These are phyloP conservation scores for Phascolomyces articulosus DNA, from an alignment of 371 early-diverging fungal genomes.

Conservation along the genomic window DNA sequence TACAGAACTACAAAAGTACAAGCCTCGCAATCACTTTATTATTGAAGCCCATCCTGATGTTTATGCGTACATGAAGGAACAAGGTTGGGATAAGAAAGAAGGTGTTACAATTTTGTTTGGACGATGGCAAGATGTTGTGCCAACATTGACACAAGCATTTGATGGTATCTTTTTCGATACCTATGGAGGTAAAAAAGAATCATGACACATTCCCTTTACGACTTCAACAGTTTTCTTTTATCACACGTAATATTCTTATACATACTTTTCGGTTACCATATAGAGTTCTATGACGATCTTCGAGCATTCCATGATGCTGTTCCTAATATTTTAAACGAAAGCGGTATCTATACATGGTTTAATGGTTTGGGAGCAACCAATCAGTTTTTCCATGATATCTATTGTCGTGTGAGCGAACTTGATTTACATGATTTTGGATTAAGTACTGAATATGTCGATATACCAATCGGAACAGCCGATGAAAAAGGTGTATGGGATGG, in stretches of 20 bases:
- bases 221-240: too few relatives aligned
- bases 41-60: conserved; percentile 98
- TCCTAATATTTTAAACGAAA: conserved; percentile 74
- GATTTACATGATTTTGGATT: conserved; percentile 85
- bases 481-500: conserved; percentile 88
- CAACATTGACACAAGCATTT: conserved; percentile 68
- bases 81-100: conserved; percentile 86
- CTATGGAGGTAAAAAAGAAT: conserved; percentile 61
- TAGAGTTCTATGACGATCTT: conserved; percentile 91
- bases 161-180: conserved; percentile 96
- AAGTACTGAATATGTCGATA: conserved; percentile 68
- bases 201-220: too few relatives aligned
- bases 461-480: conserved; percentile 76
- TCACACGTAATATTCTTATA: too few relatives aligned
- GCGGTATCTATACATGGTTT: conserved; percentile 92
- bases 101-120: conserved; percentile 90
- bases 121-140: conserved; percentile 91
- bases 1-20: conserved; percentile 72
- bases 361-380: conserved; percentile 94
- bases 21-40: conserved; percentile 82
- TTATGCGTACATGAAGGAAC: conserved; percentile 80
- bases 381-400: conserved; percentile 94
- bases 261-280: too few relatives aligned
- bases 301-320: conserved; percentile 85
- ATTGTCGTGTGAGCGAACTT: conserved; percentile 82